Conservation (phyloP, 2,329 filamentous ascomycete species). For the Nigrospora sphaerica region DNA sequence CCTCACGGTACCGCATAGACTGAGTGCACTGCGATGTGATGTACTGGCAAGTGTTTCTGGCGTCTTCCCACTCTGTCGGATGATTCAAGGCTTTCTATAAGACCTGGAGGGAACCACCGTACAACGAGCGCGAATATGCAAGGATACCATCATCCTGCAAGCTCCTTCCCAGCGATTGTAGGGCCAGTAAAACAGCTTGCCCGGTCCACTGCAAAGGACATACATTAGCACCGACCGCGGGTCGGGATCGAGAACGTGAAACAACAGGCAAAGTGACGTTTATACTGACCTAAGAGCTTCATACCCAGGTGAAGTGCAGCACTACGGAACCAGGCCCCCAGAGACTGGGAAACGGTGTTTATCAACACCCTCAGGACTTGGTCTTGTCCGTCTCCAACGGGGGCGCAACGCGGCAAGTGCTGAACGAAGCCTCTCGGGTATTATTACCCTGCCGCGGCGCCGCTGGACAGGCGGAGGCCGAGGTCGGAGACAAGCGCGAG, state of each 20-base stretch:
- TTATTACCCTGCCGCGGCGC: not conserved
- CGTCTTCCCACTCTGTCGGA: conserved; percentile 3
- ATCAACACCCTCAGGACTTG: conserved; percentile 2
- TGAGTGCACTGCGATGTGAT: too few species aligned
- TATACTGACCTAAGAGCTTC: not conserved
- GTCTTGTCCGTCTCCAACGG: not conserved
- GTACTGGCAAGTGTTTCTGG: conserved; percentile 1
- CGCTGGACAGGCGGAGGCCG: not conserved
- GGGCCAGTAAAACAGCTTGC: conserved; percentile 1
- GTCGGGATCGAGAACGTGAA: too few species aligned
- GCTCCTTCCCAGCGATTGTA: conserved; percentile 2
- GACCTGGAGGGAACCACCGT: not conserved
- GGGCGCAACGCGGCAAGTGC: not conserved
- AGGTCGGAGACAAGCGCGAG: too few species aligned
- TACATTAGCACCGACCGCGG: too few species aligned
- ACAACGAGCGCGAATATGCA: conserved; percentile 2
- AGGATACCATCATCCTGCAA: conserved; percentile 1
- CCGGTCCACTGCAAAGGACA: not conserved
- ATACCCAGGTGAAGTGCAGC: not conserved
- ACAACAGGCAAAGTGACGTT: too few species aligned
- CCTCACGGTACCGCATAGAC: too few species aligned
- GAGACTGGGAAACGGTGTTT: not conserved
- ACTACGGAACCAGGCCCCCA: not conserved
- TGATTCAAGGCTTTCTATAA: conserved; percentile 3
- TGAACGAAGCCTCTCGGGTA: not conserved